Evolutionary conservation across 176 grass and related monocot genomes (phyloP).

Genomic region (Ananas comosus): DNA sequence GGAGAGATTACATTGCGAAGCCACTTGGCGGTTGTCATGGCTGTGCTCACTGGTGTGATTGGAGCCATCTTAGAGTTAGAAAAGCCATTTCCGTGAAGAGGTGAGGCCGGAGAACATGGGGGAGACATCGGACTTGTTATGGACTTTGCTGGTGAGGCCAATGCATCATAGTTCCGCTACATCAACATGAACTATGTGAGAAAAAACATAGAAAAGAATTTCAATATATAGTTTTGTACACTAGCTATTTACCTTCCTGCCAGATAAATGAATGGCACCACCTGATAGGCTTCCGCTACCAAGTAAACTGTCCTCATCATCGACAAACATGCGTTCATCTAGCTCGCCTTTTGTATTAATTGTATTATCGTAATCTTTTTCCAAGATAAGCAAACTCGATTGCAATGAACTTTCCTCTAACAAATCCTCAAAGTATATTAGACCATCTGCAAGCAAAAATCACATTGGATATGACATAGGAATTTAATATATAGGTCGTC

Average conservation of each 20-base stretch:
- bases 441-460: constrained; percentile 42
- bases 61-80: constrained; percentile 53
- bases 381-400: constrained; percentile 58
- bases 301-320: constrained; percentile 84
- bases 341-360: constrained; percentile 72
- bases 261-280: constrained; percentile 65
- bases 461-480: not conserved
- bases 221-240: not conserved
- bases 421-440: constrained; percentile 79
- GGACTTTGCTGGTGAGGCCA: constrained; percentile 76
- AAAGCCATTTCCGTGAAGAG: constrained; percentile 13
- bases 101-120: constrained; percentile 54
- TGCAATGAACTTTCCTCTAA: constrained; percentile 56
- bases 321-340: constrained; percentile 86
- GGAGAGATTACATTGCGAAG: constrained; percentile 69
- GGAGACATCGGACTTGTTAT: constrained; percentile 82
- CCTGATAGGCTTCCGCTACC: constrained; percentile 87
- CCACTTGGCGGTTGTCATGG: constrained; percentile 98
- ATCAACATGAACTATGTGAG: constrained; percentile 18
- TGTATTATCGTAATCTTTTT: constrained; percentile 74
- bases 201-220: not conserved
- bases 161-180: constrained; percentile 78
- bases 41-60: constrained; percentile 81
- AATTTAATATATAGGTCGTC: not conserved
- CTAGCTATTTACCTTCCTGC: constrained; percentile 56